These are phyloP conservation scores for Pseudogymnoascus sp. DNA, from an alignment of 2,329 filamentous ascomycete species.

Conservation along the genomic window DNA sequence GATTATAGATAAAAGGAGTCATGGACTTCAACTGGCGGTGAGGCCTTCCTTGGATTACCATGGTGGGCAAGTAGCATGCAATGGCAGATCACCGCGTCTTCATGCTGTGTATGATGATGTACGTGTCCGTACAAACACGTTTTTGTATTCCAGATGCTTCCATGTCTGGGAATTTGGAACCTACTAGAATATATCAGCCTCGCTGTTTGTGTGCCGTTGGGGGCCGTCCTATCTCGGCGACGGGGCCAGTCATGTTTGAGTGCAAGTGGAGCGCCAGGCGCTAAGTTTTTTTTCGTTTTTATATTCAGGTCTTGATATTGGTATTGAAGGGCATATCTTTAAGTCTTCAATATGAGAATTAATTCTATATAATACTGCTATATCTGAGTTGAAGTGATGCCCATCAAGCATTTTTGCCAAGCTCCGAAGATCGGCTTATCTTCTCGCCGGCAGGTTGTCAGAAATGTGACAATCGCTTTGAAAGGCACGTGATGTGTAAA, in stretches of 20 bases:
- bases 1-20: background rate
- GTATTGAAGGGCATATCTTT: background rate
- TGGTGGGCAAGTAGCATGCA: background rate
- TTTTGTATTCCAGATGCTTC: background rate
- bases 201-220: background rate
- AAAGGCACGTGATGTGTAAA: slow-evolving; percentile 4
- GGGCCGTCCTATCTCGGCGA: background rate
- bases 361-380: background rate
- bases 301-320: background rate
- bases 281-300: background rate
- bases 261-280: background rate
- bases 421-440: background rate
- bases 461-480: background rate
- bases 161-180: background rate
- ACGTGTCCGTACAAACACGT: background rate
- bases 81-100: background rate
- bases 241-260: background rate
- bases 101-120: background rate
- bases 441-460: background rate
- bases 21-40: background rate
- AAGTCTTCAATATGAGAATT: background rate
- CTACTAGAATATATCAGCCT: background rate
- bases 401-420: slow-evolving; percentile 4
- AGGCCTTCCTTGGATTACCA: background rate
- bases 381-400: background rate